Base-by-base conservation (phyloP, 1,284 basidiomycete genomes). In the Phylloboletellus chloephorus region DNA sequence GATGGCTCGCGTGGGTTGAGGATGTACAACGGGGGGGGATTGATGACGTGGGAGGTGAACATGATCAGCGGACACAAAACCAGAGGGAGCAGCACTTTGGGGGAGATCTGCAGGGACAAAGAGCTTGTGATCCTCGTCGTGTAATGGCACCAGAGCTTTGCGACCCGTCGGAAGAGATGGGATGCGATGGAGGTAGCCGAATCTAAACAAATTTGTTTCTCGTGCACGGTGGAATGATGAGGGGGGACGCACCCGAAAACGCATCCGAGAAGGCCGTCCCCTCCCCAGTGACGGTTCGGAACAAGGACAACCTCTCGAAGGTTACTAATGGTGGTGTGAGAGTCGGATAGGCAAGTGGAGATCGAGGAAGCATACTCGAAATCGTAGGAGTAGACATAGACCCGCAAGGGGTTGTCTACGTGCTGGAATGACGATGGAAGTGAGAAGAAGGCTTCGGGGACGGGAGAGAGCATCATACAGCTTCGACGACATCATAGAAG, bases 311-410 rank as follows among this genome's bases (percentile, higher is more conserved):
- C 91, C 60, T 95, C 91, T 51, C 91, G 76, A 36, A 94, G 75
- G 37, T 90, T 88, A 64, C 90, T 94, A 56, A 23, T 54, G 37
- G 19, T 22, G 32, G 42, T 3, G 30, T 51, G 22, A 58, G 51
- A 23, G 5, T 32, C 20, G n/a, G 19, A 19, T 23, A 43, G 15
- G 11, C 24, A 36, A 32, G 23, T 12, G 5, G 5, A 25, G 17
- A 23, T 22, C 20, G 17, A 34, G 19, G 37, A 36, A n/a, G 73
- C 89, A 49, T 64, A 93, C 90, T 98, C 93, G 56, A 97, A 95
- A 66, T 98, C 95, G 52, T 91, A 84, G 31, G 93, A 97, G 66
- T 98, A 98, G 6, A 98, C 94, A 60, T 95, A 98, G 19, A 98
- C 82, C 29, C 91, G 73, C 26, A 98, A 65, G 5, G 94, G 89